phyloP scores from a whole-genome alignment of 2,329 filamentous ascomycete genomes.

The Xylaria arbuscula region DNA sequence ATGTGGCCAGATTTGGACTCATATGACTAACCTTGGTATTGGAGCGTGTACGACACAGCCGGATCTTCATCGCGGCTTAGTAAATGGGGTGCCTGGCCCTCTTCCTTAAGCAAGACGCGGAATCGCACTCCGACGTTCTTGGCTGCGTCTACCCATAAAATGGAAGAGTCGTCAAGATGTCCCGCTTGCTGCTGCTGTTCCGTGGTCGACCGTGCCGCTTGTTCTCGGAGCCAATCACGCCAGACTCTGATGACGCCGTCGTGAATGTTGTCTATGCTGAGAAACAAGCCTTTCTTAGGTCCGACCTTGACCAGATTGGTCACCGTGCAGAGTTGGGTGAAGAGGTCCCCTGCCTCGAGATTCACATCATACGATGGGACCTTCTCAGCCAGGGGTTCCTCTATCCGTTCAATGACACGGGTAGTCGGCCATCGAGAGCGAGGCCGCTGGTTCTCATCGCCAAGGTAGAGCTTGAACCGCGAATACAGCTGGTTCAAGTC shows the following conservation, averaged over 20 bases:
- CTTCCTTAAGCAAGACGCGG: conserved; percentile 65
- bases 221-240: conserved; percentile 74
- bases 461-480: conserved; percentile 73
- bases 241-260: conserved; percentile 77
- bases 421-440: conserved; percentile 43
- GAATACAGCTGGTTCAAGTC: conserved; percentile 72
- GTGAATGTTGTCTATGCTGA: conserved; percentile 72
- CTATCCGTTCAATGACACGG: conserved; percentile 38
- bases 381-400: conserved; percentile 49
- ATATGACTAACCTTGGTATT: conserved; percentile 72
- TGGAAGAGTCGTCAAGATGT: conserved; percentile 47
- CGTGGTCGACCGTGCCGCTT: conserved; percentile 44
- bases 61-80: conserved; percentile 69
- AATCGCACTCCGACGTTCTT: conserved; percentile 76
- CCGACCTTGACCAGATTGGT: conserved; percentile 76
- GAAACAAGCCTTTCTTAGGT: conserved; percentile 69
- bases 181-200: conserved; percentile 45
- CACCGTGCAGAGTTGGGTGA: conserved; percentile 77
- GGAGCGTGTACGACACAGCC: conserved; percentile 75
- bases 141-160: conserved; percentile 75
- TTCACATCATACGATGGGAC: conserved; percentile 69
- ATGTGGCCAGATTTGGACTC: not conserved
- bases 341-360: conserved; percentile 76
- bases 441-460: conserved; percentile 56
- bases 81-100: conserved; percentile 63